Evolutionary conservation across 352 stramenopile species (phyloP).

Genomic region (Globisporangium ultimum): DNA sequence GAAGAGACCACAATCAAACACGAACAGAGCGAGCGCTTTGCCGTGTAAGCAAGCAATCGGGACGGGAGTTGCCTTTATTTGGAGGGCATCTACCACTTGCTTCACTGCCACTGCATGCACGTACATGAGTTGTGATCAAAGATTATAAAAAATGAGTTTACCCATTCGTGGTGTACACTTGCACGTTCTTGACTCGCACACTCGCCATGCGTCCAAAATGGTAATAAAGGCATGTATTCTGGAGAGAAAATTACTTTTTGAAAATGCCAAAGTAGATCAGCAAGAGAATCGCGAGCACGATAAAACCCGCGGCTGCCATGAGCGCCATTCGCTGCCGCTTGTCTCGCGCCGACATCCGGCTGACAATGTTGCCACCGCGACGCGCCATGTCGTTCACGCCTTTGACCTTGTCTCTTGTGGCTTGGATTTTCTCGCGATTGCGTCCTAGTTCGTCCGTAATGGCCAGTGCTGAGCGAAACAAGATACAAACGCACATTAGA

Average conservation of each 20-base stretch:
- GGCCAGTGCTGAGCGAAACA: conserved; percentile 40
- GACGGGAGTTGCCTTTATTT: too few species aligned
- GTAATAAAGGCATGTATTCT: conserved; percentile 5
- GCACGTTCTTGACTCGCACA: neutral
- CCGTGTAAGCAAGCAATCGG: conserved; percentile 29
- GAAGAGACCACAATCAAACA: conserved; percentile 51
- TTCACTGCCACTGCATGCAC: too few species aligned
- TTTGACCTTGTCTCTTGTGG: conserved; percentile 82
- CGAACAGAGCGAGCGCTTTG: conserved; percentile 62
- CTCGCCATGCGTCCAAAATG: neutral
- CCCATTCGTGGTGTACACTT: neutral
- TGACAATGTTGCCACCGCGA: conserved; percentile 76
- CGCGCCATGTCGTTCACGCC: conserved; percentile 83
- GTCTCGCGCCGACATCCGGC: conserved; percentile 82
- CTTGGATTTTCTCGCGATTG: conserved; percentile 85
- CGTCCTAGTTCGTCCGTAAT: conserved; percentile 81
- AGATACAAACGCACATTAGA: neutral
- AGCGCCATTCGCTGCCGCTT: conserved; percentile 76
- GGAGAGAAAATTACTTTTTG: conserved; percentile 52
- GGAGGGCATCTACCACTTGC: too few species aligned
- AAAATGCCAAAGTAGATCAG: conserved; percentile 90
- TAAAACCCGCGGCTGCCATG: conserved; percentile 70
- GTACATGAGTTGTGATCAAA: too few species aligned
- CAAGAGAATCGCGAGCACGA: conserved; percentile 77
- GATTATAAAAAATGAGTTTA: neutral